Base-by-base conservation (phyloP, 2,329 filamentous ascomycete species). In the Drechslerella stenobrocha region DNA sequence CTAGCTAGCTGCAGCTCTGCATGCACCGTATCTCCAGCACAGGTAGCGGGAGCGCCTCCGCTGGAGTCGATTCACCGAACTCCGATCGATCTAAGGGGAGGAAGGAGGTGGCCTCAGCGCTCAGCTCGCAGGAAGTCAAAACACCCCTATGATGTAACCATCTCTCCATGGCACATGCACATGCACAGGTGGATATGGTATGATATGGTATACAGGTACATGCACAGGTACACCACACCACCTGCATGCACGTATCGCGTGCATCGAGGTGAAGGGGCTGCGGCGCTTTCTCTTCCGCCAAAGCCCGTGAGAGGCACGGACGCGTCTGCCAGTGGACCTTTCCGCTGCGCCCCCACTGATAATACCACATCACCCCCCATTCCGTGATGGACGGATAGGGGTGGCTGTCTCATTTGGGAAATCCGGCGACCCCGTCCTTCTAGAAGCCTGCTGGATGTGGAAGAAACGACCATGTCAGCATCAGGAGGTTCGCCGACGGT, bases 381-480 rank as follows among this genome's bases (percentile, higher is more conserved):
- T 42, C 37, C 37, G 18, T 7, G 15, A 11, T 15, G 15, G 37
- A n/a, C 3, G 37, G n/a, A n/a, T n/a, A n/a, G n/a, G 37, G 37
- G 18, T 20, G 37, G 37, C 37, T 42, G 18, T 13, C 37, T 13
- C 37, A 18, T 3, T 18, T 42, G 40, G 30, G 50, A 48, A 28
- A 44, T 23, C 52, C 46, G 52, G 52, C 52, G 22, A 40, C 37
- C 45, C 46, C 58, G 42, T 20, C 15, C 47, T 66, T 66, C 60
- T 42, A 52, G 60, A 66, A 66, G 52, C 47, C 42, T 58, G 24
- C 60, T 40, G 8, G 24, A 58, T 46, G 40, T 9, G 30, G 60
- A 11, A 50, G 32, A 11, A 32, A 2, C 26, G 28, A 40, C 20
- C 13, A 24, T 20, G 26, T 42, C 18, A 56, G 8, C n/a, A 18